Evolutionary conservation across 192 early-diverging fungal species (phyloP).

Genomic region (Backusella sp.): DNA sequence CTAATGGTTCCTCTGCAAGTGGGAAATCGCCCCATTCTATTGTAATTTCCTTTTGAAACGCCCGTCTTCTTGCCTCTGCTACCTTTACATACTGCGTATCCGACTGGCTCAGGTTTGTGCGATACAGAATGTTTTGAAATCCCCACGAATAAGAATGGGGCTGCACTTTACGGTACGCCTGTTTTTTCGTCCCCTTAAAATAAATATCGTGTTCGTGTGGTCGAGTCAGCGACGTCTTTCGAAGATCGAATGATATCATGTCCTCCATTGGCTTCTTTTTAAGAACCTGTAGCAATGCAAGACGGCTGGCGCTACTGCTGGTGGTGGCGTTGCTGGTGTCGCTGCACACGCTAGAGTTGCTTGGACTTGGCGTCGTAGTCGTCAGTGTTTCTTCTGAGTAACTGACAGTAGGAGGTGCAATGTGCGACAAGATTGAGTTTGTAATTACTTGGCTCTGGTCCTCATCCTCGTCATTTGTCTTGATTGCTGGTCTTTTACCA

Average conservation of each 20-base stretch:
- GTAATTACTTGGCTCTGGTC: background rate
- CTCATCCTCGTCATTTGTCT: slow-evolving; percentile 10
- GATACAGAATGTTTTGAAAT: slow-evolving; percentile 35
- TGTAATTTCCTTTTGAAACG: slow-evolving; percentile 37
- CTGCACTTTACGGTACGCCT: slow-evolving; percentile 29
- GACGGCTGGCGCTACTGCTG: background rate
- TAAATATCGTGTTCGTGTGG: slow-evolving; percentile 33
- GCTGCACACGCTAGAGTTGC: background rate
- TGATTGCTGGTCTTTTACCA: slow-evolving; percentile 7
- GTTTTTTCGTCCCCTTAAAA: slow-evolving; percentile 17
- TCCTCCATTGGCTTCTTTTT: slow-evolving; percentile 10
- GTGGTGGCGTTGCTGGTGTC: background rate
- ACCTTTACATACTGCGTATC: slow-evolving; percentile 11
- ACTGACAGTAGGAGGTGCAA: background rate
- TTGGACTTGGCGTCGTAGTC: background rate
- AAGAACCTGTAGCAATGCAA: background rate
- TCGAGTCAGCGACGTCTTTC: slow-evolving; percentile 23
- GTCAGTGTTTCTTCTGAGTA: background rate
- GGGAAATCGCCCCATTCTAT: slow-evolving; percentile 24
- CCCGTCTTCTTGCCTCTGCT: slow-evolving; percentile 29
- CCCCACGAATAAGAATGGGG: slow-evolving; percentile 42
- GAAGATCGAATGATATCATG: slow-evolving; percentile 20
- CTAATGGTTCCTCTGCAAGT: background rate
- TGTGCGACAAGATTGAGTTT: background rate
- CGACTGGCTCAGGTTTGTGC: background rate